Base-by-base conservation (phyloP, 2,329 filamentous ascomycete genomes). In the Stromatinia cepivora region DNA sequence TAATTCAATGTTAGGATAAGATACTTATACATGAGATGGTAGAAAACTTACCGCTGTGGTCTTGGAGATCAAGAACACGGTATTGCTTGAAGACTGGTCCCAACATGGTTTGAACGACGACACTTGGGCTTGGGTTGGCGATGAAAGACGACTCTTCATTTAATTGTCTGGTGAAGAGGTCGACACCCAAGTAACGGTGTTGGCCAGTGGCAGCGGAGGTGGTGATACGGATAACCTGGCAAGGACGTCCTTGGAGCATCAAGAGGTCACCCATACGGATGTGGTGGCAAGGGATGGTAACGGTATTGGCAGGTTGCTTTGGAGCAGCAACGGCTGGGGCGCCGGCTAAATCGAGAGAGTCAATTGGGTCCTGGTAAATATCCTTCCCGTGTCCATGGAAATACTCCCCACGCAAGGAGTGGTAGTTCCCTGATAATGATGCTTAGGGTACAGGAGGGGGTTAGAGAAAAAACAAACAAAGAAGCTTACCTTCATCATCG, bases 81-180 rank as follows among this genome's bases (percentile, higher is more conserved):
- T 99, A 99, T 88, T 98, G 95, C 93, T 98, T 98, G 93, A 98
- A 97, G 85, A 98, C 90, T 74, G 95, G 95, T 78, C 94, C 95
- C 76, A 97, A 92, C 93, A 99, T 98, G 85, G 94, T 98, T 91
- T 99, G 95, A 79, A 99, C 94, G 74, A 98, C 89, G 72, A 99
- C 95, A 77, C 92, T 97, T 77, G 94, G 94, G 75, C 92, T 92
- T 75, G 95, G 95, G 91, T 97, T 96, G 84, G 92, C 94, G 85
- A 98, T 90, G 85, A 97, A 97, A 78, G 91, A 94, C 70, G 93
- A 97, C 90, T 99, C 95, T 86, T 99, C 95, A 80, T 98, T 93
- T 75, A 99, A 89, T 86, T 98, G 93, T 88, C 97, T 97, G 87
- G 94, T 97, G 92, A 99, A 99, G 79, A 99, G 92, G 84, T 99